A percentile compares a stretch with the other conserved stretches of the same genome.
Evolutionary conservation across 495 filamentous ascomycete genomes (phyloP).

Genomic region (Cudoniella acicularis): DNA sequence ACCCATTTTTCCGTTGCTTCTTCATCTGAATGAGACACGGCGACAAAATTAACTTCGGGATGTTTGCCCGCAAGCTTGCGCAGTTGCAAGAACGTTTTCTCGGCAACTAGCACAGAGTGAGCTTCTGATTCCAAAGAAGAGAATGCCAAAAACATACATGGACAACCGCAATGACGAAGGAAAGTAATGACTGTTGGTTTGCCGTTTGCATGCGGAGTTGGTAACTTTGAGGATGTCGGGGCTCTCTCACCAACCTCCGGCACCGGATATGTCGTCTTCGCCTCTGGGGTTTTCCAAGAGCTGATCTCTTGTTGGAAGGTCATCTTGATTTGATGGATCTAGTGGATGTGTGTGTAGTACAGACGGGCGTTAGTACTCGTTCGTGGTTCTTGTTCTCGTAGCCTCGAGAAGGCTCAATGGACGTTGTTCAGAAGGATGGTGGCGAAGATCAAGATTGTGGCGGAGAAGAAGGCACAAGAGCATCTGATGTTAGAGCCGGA

Average conservation of each 20-base stretch:
- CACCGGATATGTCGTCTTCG: conserved; percentile 30
- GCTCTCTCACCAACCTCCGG: conserved; percentile 45
- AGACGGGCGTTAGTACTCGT: too few relatives aligned
- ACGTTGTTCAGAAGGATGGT: too few relatives aligned
- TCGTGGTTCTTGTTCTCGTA: not conserved
- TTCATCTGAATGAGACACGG: conserved; percentile 52
- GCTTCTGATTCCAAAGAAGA: not conserved
- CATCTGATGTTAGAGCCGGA: too few relatives aligned
- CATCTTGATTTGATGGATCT: conserved; percentile 10
- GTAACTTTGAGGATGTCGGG: conserved; percentile 40
- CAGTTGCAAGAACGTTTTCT: conserved; percentile 51
- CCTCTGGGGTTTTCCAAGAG: conserved; percentile 31
- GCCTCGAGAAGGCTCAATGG: not conserved
- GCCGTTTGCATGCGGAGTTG: conserved; percentile 34
- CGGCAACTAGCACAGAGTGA: conserved; percentile 43
- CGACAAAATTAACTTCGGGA: conserved; percentile 49
- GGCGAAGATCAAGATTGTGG: not conserved
- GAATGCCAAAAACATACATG: conserved; percentile 38
- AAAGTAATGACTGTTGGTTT: conserved; percentile 53
- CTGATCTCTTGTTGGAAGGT: conserved; percentile 29
- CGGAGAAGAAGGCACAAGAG: not conserved
- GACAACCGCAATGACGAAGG: conserved; percentile 59
- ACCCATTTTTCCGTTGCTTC: conserved; percentile 52
- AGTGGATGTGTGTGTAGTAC: too few relatives aligned
- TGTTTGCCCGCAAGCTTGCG: conserved; percentile 40